Evolutionary conservation across 140 eudicot species (phyloP), one percentile per base, ranked within the genome.

Genomic region (Bidens hawaiensis): DNA sequence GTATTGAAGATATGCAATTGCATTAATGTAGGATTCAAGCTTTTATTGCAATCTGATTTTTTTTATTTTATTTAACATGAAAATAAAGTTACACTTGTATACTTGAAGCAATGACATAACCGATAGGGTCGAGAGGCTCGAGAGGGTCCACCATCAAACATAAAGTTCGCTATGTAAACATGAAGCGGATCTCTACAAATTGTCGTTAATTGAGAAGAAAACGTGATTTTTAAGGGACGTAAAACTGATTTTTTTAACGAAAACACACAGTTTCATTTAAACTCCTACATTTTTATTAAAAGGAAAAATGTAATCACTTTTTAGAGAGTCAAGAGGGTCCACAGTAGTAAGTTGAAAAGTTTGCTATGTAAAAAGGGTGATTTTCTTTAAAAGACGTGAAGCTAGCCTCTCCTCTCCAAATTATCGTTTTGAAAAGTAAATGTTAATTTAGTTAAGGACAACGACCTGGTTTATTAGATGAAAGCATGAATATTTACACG

Each of bases 11-110:
- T 73, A 62, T 78, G 89, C 62, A 71, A 71, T 12, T 23, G 94
- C 96, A 88, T 87, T 87, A 69, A 87, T 80, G 83, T 75, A 69
- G 87, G 83, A 73, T 73, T 49, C 73, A 60, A 76, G 75, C 64
- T 50, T 54, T 62, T 66, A 64, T 61, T 54, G 34, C 53, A 51
- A 9, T 9, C 15, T 31, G 65, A 10, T 60, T 24, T 50, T 23
- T 16, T 24, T 17, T 54, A 15, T 54, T 30, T 18, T 9, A 15
- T 15, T 27, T 15, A 6, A 24, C 5, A 6, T 1, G 22, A 27
- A 61, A 62, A 41, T 3, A n/a, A 15, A 62, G 6, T 1, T 14
- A 34, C 0, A 69, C 10, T 30, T 27, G 13, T 49, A 42, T 33
- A 38, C 1, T 2, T 45, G 18, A 18, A 55, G 48, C 30, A 17